Evolutionary conservation across 192 early-diverging fungal genomes (phyloP), one percentile per base, ranked within the genome.

Genomic region (Geosiphon pyriformis): DNA sequence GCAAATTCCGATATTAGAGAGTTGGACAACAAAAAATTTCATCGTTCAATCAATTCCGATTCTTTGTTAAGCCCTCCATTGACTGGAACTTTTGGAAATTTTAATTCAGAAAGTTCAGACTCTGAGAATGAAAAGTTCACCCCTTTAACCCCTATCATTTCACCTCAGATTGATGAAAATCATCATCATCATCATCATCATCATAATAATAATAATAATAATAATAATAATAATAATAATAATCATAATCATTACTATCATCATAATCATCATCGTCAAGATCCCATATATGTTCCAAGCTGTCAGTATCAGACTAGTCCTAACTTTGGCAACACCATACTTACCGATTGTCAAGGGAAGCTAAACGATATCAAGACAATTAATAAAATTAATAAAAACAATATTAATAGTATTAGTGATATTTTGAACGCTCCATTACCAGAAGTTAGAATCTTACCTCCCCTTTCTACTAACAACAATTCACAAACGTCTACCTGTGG

Each of bases 381-480:
- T 12, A 26, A 23, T 54, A 51, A 11, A 27, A 22, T 0, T 18
- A 30, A 4, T 4, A 4, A 4, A 47, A 1, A 2, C 29, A 15
- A 4, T 12, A 46, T 4, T 46, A 63, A 63, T 31, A 12, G 61
- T 29, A 63, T 63, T 51, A 49, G 46, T 18, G 61, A 63, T 29
- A 63, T 63, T 31, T 37, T 63, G 3, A 63, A 63, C 22, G 47
- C 60, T 25, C 17, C 42, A 0, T 49, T 49, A 20, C 59, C 59
- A 48, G 25, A 31, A 1, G 59, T 20, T 15, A 51, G 61, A 34
- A 27, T 37, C 22, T 33, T 63, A 32, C 61, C 61, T 0, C 61
- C 61, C 7, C 31, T 63, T 4, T n/a, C 55, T 8, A 33, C 18
- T 32, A 57, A 56, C 20, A 31, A 18, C 17, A 60, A 29, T 34